Evolutionary conservation across 2,329 filamentous ascomycete species (phyloP).

Genomic region (Talaromyces sp.): DNA sequence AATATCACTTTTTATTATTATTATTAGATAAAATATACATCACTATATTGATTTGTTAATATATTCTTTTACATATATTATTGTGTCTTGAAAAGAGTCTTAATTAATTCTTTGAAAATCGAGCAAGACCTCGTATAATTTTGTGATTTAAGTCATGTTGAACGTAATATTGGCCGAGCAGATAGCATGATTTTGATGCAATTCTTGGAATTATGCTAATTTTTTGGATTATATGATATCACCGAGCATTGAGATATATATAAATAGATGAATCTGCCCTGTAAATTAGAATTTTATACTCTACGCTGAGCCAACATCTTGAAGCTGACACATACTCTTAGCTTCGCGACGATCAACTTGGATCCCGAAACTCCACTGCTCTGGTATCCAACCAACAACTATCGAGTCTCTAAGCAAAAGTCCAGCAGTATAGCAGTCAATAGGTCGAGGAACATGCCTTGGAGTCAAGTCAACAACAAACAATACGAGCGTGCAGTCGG

Average conservation of each 20-base stretch:
- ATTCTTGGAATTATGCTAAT: neutral
- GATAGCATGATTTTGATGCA: neutral
- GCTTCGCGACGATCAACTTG: too few species aligned
- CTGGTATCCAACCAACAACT: neutral
- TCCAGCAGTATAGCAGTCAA: neutral
- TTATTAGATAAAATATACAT: too few species aligned
- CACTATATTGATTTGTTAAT: too few species aligned
- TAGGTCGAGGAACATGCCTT: constrained; percentile 17
- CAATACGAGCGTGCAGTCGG: constrained; percentile 15
- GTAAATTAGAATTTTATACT: neutral
- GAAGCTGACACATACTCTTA: too few species aligned
- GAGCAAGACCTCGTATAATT: neutral
- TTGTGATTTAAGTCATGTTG: neutral
- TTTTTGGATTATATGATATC: neutral
- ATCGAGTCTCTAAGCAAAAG: neutral
- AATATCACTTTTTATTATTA: too few species aligned
- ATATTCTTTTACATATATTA: too few species aligned
- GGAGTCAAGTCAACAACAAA: constrained; percentile 25
- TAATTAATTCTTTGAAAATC: neutral
- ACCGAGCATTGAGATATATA: neutral
- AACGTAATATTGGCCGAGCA: neutral
- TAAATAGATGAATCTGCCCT: neutral
- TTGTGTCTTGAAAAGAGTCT: too few species aligned
- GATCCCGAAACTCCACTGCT: too few species aligned
- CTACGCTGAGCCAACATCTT: neutral